Evolutionary conservation across 2,329 filamentous ascomycete genomes (phyloP), one percentile per base, ranked within the genome.

Genomic region (Seiridium cupressi): DNA sequence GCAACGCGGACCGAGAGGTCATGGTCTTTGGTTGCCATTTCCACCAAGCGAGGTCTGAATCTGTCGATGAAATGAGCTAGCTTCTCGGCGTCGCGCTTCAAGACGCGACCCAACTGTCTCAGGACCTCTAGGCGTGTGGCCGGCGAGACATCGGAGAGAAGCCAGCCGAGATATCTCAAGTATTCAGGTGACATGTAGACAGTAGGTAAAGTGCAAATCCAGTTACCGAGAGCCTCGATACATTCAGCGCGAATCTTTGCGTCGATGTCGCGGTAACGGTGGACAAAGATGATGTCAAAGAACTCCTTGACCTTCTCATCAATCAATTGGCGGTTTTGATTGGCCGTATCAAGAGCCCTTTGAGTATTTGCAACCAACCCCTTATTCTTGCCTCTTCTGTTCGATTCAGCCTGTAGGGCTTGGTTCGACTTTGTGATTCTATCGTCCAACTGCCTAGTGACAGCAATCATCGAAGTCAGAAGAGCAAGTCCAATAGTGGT

Each of bases 251-350:
- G 87, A 65, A 99, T 96, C 68, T 87, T 91, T 5, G 92, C 87
- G 69, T 99, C 95, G 36, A 97, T 87, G 72, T 99, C 95, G 62
- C 95, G 91, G 74, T 98, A 99, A 53, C 95, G 89, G 75, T 99
- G 94, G 36, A 97, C 90, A 72, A 97, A 99, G 51, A 98, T 89
- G 2, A 91, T 91, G 66, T 97, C 91, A 70, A 98, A 96, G 68
- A 93, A 92, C 65, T 96, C 92, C 65, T 89, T 89, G 60, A 98
- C 87, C 61, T 89, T 82, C 36, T 84, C 83, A 64, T 91, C 88
- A 57, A 92, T 85, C 10, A 83, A 79, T 61, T 91, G 88, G 40
- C 91, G 83, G 70, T 88, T 89, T 62, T 86, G 79, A 64, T 89
- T 88, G 42, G 88, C 87, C 64, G 93, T 86, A 48, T 89, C 83